Conservation (phyloP, 2,329 filamentous ascomycete species). For the Hypoxylon sp. region DNA sequence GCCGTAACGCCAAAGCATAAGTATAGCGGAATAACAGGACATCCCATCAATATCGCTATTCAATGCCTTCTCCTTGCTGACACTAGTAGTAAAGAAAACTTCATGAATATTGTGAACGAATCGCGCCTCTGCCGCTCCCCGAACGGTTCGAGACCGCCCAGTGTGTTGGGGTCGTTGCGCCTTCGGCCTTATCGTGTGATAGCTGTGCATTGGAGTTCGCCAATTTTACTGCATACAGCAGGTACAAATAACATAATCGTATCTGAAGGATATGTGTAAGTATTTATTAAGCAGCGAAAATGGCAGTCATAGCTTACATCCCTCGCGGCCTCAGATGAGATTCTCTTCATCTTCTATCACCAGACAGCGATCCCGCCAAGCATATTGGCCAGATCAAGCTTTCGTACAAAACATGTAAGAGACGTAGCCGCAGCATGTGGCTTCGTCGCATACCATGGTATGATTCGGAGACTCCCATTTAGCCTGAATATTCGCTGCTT, state of each 20-base stretch:
- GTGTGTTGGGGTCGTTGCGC: slow-evolving; percentile 1
- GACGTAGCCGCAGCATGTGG: slow-evolving; percentile 36
- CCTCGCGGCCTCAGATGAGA: background rate
- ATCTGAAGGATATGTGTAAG: background rate
- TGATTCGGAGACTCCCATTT: slow-evolving; percentile 31
- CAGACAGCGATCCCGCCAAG: slow-evolving; percentile 20
- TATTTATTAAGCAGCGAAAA: background rate
- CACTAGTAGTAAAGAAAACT: background rate
- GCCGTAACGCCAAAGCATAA: too few species aligned
- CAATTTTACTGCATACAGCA: slow-evolving; percentile 5
- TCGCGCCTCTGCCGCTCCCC: slow-evolving; percentile 21
- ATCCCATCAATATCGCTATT: background rate
- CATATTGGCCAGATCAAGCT: slow-evolving; percentile 22
- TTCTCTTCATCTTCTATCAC: background rate
- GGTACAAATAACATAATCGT: background rate
- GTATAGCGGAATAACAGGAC: too few species aligned
- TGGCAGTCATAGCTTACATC: background rate
- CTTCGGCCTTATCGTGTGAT: slow-evolving; percentile 20
- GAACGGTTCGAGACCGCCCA: slow-evolving; percentile 3
- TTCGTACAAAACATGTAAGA: slow-evolving; percentile 7
- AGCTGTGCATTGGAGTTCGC: slow-evolving; percentile 16
- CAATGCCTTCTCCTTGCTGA: background rate
- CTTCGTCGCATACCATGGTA: slow-evolving; percentile 21
- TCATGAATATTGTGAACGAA: slow-evolving; percentile 2
- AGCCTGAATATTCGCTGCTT: slow-evolving; percentile 38